phyloP scores from a whole-genome alignment of 2,329 filamentous ascomycete genomes.

The Trichoderma breve region DNA sequence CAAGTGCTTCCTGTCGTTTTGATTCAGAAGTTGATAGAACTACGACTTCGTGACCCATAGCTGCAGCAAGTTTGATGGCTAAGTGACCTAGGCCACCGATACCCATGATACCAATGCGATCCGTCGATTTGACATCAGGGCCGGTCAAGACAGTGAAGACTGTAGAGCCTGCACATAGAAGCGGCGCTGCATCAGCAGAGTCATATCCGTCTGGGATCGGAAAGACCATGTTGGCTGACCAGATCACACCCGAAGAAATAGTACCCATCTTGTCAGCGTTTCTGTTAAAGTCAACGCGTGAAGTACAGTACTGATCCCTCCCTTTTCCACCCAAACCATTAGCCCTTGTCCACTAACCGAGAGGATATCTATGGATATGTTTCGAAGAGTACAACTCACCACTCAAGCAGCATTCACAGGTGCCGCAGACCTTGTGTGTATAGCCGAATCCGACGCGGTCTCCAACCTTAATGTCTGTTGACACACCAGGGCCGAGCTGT shows the following conservation, averaged over 20 bases:
- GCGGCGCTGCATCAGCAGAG: neutral
- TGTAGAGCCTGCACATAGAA: neutral
- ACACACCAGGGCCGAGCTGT: neutral
- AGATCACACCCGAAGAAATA: neutral
- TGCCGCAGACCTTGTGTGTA: slow-evolving; percentile 6
- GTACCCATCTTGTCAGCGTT: slow-evolving; percentile 1
- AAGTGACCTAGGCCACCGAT: neutral
- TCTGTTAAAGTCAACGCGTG: neutral
- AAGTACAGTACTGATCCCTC: neutral
- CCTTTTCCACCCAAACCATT: neutral
- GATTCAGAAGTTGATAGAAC: neutral
- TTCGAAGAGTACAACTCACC: neutral
- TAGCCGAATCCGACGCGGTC: slow-evolving; percentile 3
- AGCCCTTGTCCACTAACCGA: neutral
- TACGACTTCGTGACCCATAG: neutral
- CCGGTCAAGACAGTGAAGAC: neutral
- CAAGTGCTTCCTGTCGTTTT: neutral
- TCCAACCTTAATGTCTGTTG: neutral
- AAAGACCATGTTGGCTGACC: slow-evolving; percentile 1
- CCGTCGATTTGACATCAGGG: neutral
- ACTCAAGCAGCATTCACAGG: neutral
- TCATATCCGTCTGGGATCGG: slow-evolving; percentile 4
- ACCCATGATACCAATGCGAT: slow-evolving; percentile 2
- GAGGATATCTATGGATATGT: neutral
- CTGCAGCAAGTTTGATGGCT: slow-evolving; percentile 1